A percentile compares a stretch with the other conserved stretches of the same genome.
Conservation (phyloP, 2,329 filamentous ascomycete species). For the Cladobotryum protrusum region DNA sequence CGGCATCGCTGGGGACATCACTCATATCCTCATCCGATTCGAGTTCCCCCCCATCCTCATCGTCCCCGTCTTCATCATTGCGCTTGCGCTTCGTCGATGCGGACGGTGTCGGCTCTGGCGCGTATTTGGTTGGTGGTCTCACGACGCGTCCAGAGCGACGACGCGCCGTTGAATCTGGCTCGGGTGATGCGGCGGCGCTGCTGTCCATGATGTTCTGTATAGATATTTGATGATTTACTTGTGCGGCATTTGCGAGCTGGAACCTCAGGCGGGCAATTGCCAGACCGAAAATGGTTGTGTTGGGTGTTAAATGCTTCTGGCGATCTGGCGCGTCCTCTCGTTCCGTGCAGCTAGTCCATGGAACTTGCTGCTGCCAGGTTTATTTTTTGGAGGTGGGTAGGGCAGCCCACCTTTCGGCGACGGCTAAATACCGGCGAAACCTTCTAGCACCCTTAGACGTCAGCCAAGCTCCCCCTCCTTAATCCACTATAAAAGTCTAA, state of each 20-base stretch:
- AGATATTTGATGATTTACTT: slow-evolving; percentile 15
- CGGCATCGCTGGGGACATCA: slow-evolving; percentile 38
- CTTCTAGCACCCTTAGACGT: too few relatives aligned
- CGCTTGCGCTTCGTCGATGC: slow-evolving; percentile 53
- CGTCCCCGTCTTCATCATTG: slow-evolving; percentile 42
- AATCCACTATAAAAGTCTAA: too few relatives aligned
- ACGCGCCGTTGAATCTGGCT: slow-evolving; percentile 46
- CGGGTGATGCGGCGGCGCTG: slow-evolving; percentile 48
- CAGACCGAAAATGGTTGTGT: slow-evolving; percentile 3
- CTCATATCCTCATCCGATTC: slow-evolving; percentile 41
- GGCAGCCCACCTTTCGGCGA: too few relatives aligned
- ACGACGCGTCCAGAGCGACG: slow-evolving; percentile 65
- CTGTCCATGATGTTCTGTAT: slow-evolving; percentile 43
- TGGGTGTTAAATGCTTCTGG: background rate
- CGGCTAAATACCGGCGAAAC: too few relatives aligned
- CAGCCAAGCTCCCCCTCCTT: too few relatives aligned
- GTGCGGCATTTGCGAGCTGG: background rate
- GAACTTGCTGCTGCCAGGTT: too few relatives aligned
- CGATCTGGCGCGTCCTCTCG: slow-evolving; percentile 9
- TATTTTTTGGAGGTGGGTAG: too few relatives aligned
- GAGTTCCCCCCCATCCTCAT: slow-evolving; percentile 42
- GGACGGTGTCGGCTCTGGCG: slow-evolving; percentile 38
- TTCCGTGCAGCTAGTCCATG: slow-evolving; percentile 8
- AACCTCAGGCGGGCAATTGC: slow-evolving; percentile 2
- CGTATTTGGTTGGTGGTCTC: slow-evolving; percentile 54